phyloP scores from a whole-genome alignment of 1,284 basidiomycete species.

The Peniophora sp. region DNA sequence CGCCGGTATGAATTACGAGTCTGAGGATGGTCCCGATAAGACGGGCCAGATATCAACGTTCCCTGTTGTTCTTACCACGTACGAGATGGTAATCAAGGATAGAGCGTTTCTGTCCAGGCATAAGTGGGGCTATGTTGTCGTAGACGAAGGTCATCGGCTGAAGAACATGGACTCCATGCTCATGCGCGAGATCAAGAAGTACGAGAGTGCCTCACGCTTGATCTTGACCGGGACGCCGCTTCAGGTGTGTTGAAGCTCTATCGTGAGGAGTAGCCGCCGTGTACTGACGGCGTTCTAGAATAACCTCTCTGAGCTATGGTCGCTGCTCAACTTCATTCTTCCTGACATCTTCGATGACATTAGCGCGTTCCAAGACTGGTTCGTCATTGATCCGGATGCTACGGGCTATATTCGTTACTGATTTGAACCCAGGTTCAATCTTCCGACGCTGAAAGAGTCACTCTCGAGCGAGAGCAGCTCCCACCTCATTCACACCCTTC shows the following conservation, averaged over 20 bases:
- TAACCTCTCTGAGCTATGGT: conserved; percentile 92
- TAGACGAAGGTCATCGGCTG: conserved; percentile 91
- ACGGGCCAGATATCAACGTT: conserved; percentile 36
- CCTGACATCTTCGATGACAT: conserved; percentile 90
- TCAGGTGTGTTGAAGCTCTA: conserved; percentile 52
- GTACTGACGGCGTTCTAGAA: conserved; percentile 41
- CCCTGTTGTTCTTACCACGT: conserved; percentile 85
- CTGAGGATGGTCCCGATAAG: neutral
- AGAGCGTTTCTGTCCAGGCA: conserved; percentile 58
- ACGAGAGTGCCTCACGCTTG: conserved; percentile 80
- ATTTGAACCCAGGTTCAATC: conserved; percentile 51
- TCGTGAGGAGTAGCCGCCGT: neutral
- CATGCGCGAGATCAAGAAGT: conserved; percentile 87
- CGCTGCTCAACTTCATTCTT: conserved; percentile 89
- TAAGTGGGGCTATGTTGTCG: conserved; percentile 90
- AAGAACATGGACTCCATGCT: conserved; percentile 91
- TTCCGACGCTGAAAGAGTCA: conserved; percentile 53
- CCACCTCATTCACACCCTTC: conserved; percentile 74
- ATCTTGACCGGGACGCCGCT: conserved; percentile 92
- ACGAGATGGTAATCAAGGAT: conserved; percentile 90
- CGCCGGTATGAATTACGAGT: neutral
- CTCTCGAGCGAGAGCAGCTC: conserved; percentile 54
- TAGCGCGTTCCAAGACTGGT: conserved; percentile 89
- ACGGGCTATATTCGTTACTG: conserved; percentile 6
- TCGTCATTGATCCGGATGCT: too few species aligned